These are phyloP conservation scores for Nasturtium officinale DNA, from an alignment of 345 rosid genomes.

Conservation along the genomic window DNA sequence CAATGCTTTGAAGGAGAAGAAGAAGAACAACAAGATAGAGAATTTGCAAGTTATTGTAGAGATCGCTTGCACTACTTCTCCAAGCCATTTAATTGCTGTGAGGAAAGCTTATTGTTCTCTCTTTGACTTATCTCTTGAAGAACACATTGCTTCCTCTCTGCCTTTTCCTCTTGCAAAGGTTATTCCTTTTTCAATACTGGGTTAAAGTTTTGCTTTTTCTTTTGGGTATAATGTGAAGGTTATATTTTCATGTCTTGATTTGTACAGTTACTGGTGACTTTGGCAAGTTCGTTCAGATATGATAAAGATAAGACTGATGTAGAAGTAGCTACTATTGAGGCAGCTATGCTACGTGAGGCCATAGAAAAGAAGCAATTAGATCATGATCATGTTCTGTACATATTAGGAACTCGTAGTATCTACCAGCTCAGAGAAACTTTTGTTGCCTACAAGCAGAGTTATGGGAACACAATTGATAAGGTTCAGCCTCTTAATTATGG, in stretches of 20 bases:
- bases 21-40: conserved; percentile 46
- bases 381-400: conserved; percentile 60
- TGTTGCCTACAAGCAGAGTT: conserved; percentile 53
- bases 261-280: conserved; percentile 62
- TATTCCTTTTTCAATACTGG: background rate
- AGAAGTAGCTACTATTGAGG: conserved; percentile 66
- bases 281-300: conserved; percentile 76
- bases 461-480: conserved; percentile 64
- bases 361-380: conserved; percentile 59
- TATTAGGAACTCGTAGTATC: conserved; percentile 71
- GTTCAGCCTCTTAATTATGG: too few species aligned
- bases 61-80: conserved; percentile 78
- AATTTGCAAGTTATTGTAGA: conserved; percentile 64
- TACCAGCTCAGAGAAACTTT: conserved; percentile 80
- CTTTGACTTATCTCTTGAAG: conserved; percentile 71
- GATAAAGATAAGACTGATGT: conserved; percentile 61
- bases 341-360: conserved; percentile 61
- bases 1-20: conserved; percentile 47
- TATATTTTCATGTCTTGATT: background rate
- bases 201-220: background rate
- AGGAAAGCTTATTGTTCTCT: conserved; percentile 77
- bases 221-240: background rate
- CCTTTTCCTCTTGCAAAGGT: conserved; percentile 71
- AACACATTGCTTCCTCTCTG: conserved; percentile 57
- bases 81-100: conserved; percentile 69